Conservation (phyloP, 768 basidiomycete species). For the Mycena leptocephala region DNA sequence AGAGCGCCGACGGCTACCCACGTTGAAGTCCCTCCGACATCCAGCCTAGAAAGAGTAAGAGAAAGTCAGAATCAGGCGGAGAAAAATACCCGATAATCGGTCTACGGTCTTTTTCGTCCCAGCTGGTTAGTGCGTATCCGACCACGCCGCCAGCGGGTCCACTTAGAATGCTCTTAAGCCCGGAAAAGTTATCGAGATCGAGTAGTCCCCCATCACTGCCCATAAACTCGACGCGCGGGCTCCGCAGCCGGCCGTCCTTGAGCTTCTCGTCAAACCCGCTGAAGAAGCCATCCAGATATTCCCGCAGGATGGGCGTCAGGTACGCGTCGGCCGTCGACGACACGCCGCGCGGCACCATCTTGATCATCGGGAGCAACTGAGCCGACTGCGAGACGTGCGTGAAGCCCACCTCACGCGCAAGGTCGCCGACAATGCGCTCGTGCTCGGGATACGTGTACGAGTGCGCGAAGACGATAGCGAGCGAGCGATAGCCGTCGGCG, state of each 20-base stretch:
- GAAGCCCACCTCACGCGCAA: slow-evolving; percentile 91
- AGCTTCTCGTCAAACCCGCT: slow-evolving; percentile 87
- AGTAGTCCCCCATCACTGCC: slow-evolving; percentile 92
- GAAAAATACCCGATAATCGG: slow-evolving; percentile 88
- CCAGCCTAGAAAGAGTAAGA: slow-evolving; percentile 65
- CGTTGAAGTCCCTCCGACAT: slow-evolving; percentile 96
- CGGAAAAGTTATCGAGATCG: slow-evolving; percentile 89
- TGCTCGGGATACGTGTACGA: slow-evolving; percentile 95
- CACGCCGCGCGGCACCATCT: slow-evolving; percentile 93
- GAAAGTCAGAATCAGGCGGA: not conserved
- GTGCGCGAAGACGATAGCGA: slow-evolving; percentile 93
- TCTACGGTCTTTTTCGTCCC: slow-evolving; percentile 79
- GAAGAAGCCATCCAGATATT: slow-evolving; percentile 95
- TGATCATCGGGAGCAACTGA: slow-evolving; percentile 93
- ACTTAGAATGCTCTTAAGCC: slow-evolving; percentile 93
- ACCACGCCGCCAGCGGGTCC: slow-evolving; percentile 98
- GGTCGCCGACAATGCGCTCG: slow-evolving; percentile 78
- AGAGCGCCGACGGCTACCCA: not conserved
- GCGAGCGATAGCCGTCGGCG: slow-evolving; percentile 86
- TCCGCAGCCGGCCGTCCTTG: slow-evolving; percentile 69
- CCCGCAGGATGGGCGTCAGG: slow-evolving; percentile 88
- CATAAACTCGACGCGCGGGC: slow-evolving; percentile 95
- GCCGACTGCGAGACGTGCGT: slow-evolving; percentile 91
- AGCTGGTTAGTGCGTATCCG: slow-evolving; percentile 91
- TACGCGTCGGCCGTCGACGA: slow-evolving; percentile 97